These are phyloP conservation scores for Triglochin maritima DNA, from an alignment of 106 monocot species.

Conservation along the genomic window DNA sequence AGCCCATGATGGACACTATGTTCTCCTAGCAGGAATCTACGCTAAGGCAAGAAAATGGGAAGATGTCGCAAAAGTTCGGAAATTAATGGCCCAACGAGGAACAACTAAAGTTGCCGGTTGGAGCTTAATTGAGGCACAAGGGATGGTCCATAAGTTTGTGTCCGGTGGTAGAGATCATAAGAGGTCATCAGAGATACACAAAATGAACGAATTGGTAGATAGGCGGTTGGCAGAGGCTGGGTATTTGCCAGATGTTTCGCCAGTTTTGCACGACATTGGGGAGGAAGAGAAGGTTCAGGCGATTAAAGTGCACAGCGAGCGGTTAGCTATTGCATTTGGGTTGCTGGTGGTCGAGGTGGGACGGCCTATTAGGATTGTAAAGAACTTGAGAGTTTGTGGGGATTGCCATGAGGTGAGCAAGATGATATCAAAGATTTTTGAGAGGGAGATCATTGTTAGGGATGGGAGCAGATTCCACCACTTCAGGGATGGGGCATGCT, in stretches of 20 bases:
- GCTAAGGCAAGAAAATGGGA: conserved; percentile 55
- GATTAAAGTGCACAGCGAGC: conserved; percentile 49
- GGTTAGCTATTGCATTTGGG: conserved; percentile 58
- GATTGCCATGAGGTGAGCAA: conserved; percentile 66
- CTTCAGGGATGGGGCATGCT: conserved; percentile 49
- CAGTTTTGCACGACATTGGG: conserved; percentile 51
- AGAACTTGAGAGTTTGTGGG: conserved; percentile 48
- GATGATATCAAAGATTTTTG: conserved; percentile 47
- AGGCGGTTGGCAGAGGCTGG: conserved; percentile 32
- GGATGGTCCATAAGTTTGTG: conserved; percentile 39
- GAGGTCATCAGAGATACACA: conserved; percentile 26
- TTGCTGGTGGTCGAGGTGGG: conserved; percentile 29
- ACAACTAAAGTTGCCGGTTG: conserved; percentile 51
- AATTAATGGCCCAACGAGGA: conserved; percentile 28
- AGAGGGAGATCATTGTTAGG: conserved; percentile 57
- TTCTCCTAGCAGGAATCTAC: conserved; percentile 54
- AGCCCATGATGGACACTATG: conserved; percentile 56
- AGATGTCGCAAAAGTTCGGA: conserved; percentile 35
- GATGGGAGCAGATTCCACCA: conserved; percentile 75
- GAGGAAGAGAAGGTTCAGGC: conserved; percentile 53
- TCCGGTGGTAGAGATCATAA: conserved; percentile 41
- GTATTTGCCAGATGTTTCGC: conserved; percentile 35
- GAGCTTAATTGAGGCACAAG: conserved; percentile 51
- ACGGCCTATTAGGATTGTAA: conserved; percentile 35
- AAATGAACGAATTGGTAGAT: conserved; percentile 24